A percentile compares a stretch with the other conserved stretches of the same genome.
Evolutionary conservation across 495 filamentous ascomycete species (phyloP).

Genomic region (Neurospora sp.): DNA sequence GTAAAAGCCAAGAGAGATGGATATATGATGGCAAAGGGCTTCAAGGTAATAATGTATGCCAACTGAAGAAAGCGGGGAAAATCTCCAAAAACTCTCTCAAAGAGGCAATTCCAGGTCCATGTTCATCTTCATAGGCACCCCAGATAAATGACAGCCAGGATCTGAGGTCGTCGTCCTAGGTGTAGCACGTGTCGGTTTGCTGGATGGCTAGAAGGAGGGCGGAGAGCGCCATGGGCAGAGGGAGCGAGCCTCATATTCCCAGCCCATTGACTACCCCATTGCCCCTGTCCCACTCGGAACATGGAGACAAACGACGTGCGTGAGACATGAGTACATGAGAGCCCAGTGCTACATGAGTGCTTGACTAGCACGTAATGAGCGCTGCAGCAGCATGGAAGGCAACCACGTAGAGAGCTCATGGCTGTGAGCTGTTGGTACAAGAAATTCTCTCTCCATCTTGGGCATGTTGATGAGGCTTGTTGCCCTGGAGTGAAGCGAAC

Average conservation of each 20-base stretch:
- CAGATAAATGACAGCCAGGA: not conserved
- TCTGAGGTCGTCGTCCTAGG: not conserved
- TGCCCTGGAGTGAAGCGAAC: not conserved
- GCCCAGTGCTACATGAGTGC: not conserved
- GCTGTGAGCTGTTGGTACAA: not conserved
- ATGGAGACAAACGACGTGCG: no score
- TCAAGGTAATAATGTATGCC: not conserved
- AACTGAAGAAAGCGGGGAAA: not conserved
- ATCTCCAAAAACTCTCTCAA: no score
- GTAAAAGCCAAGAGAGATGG: no score
- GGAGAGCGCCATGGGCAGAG: not conserved
- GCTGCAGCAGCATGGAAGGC: not conserved
- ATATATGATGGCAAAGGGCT: no score
- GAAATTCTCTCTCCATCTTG: not conserved
- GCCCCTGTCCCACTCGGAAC: no score
- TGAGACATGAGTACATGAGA: no score
- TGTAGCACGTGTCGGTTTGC: not conserved
- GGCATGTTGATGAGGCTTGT: not conserved
- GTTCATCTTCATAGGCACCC: not conserved
- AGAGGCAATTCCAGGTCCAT: no score
- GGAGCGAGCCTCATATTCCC: not conserved
- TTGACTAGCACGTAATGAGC: not conserved
- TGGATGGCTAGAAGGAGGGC: not conserved
- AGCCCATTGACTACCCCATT: no score
- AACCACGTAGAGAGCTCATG: not conserved